Base-by-base conservation (phyloP, 768 basidiomycete species). In the Lactarius evosmus region DNA sequence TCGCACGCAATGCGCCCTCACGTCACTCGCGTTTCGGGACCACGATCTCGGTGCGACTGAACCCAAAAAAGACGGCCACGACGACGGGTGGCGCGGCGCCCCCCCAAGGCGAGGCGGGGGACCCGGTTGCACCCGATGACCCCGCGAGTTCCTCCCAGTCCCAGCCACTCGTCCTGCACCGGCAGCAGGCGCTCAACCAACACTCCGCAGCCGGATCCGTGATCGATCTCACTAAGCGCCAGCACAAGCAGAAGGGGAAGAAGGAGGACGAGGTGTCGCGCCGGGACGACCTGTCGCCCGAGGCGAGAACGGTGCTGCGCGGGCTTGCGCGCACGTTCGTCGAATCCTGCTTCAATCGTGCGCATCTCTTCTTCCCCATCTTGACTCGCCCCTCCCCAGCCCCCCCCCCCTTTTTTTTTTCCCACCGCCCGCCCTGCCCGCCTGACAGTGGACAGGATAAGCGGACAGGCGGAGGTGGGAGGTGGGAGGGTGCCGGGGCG, bases 21-120 rank as follows among this genome's bases (percentile, higher is more conserved):
- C 84, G 97, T 34, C 97, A 99, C 76, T 93, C 94, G 29, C 86
- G 95, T 54, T 99, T 99, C 75, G 97, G 97, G 1, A 98, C 97
- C 2, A 98, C 95, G 9, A 88, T 98, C 67, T 78, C 89, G 25
- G 88, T 99, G 58, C 84, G 81, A 66, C 78, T 90, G 49, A 89
- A 87, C 63, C 74, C 85, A 16, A 82, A 81, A 66, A 85, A 83
- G 73, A 60, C 46, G 12, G 17, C 46, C 7, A 32, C 29, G 12
- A 22, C 56, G 3, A 32, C 56, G 54, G 54, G 29, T 65, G 30
- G 44, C 44, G 14, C 70, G 17, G 69, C 73, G 19, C 64, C 75
- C 11, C 64, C 75, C 12, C 67, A 58, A 60, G 71, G 71, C 44
- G 70, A 72, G 60, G 67, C 52, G 16, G 65, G 66, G 61, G 69